These are phyloP conservation scores for Cutaneotrichosporon dermatis DNA, from an alignment of 1,284 basidiomycete genomes.

Conservation along the genomic window DNA sequence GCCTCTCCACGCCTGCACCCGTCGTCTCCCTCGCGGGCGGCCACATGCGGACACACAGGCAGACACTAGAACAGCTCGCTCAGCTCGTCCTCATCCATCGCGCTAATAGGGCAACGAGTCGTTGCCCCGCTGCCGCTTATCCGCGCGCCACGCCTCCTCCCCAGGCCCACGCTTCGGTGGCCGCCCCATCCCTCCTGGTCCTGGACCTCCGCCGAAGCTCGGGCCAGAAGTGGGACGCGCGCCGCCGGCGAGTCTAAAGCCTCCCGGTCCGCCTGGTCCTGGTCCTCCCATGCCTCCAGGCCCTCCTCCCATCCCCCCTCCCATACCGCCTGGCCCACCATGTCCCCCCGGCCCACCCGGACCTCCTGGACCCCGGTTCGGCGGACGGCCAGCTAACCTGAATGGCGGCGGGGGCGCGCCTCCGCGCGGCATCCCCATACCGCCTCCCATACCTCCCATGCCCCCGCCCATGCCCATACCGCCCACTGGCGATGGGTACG, in stretches of 20 bases:
- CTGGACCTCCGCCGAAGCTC: background rate
- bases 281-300: background rate
- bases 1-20: too few species aligned
- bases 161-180: background rate
- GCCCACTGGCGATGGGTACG: background rate
- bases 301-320: background rate
- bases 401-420: too few species aligned
- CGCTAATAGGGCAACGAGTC: constrained; percentile 8
- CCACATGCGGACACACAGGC: too few species aligned
- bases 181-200: background rate
- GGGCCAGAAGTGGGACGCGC: background rate
- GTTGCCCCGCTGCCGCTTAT: constrained; percentile 11
- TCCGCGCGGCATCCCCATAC: too few species aligned
- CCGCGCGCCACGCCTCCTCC: constrained; percentile 8
- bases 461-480: too few species aligned
- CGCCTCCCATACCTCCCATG: too few species aligned
- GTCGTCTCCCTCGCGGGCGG: too few species aligned
- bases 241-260: background rate
- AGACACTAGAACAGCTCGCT: too few species aligned
- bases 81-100: too few species aligned
- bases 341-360: too few species aligned
- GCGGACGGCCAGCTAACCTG: too few species aligned
- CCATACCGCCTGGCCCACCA: background rate
- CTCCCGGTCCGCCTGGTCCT: background rate
- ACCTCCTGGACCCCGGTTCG: too few species aligned